Percentiles rank a stretch among this genome's conserved stretches.
phyloP scores from a whole-genome alignment of 192 early-diverging fungal species.

The Coemansia sp. region DNA sequence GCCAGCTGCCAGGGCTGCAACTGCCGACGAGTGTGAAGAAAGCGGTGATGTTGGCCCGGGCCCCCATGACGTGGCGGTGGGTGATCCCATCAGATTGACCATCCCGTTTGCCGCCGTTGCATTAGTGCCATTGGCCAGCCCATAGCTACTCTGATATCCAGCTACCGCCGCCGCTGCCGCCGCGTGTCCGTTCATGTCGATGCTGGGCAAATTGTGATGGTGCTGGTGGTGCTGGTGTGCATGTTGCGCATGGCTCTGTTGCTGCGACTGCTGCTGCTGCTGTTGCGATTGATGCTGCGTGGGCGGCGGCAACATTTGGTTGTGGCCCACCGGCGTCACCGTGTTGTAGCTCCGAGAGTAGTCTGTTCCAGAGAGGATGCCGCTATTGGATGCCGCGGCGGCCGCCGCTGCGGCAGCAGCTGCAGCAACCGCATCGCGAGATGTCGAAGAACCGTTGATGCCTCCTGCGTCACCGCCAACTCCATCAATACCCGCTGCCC shows the following conservation, averaged over 20 bases:
- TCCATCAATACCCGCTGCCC: slow-evolving; percentile 24
- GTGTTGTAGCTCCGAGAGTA: slow-evolving; percentile 48
- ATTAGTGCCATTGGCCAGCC: slow-evolving; percentile 44
- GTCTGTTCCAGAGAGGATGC: slow-evolving; percentile 30
- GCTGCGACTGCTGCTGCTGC: slow-evolving; percentile 17
- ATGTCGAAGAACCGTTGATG: slow-evolving; percentile 30
- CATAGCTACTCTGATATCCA: slow-evolving; percentile 54
- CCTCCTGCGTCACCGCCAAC: slow-evolving; percentile 20
- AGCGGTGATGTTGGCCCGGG: slow-evolving; percentile 37
- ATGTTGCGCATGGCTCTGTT: slow-evolving; percentile 24
- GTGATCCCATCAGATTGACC: slow-evolving; percentile 47
- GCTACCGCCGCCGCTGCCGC: slow-evolving; percentile 36
- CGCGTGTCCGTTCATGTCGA: slow-evolving; percentile 49
- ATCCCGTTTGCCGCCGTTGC: slow-evolving; percentile 28
- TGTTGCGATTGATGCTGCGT: slow-evolving; percentile 37
- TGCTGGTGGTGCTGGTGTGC: slow-evolving; percentile 27
- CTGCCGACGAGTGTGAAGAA: slow-evolving; percentile 34
- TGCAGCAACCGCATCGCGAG: slow-evolving; percentile 43
- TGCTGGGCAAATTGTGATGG: slow-evolving; percentile 50
- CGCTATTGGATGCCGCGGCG: slow-evolving; percentile 23
- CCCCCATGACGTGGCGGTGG: slow-evolving; percentile 46
- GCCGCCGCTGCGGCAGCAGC: slow-evolving; percentile 38
- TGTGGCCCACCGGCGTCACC: slow-evolving; percentile 38
- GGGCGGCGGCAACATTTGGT: slow-evolving; percentile 50
- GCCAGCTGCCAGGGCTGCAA: slow-evolving; percentile 33